Evolutionary conservation across 345 rosid species (phyloP), one percentile per base, ranked within the genome.

Genomic region (Brassica cretica): DNA sequence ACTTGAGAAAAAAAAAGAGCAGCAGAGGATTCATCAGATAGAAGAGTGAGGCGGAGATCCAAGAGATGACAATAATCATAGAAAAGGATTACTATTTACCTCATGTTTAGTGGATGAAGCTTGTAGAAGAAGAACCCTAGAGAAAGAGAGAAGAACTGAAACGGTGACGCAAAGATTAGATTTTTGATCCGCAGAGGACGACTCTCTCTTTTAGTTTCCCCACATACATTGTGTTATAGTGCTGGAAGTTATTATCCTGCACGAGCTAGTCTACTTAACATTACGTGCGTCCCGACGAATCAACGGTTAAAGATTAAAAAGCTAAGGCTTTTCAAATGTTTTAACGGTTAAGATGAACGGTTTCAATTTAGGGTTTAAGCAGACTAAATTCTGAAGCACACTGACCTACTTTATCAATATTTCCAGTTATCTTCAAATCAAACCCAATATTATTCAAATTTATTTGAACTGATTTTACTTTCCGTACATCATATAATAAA

Each of bases 131-230:
- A 53, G 71, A 79, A 73, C 78, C 78, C 74, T 73, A 68, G 66
- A 66, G 30, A 7, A 61, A 71, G 77, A 73, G 64, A 46, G 24
- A 51, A 24, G n/a, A 35, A 35, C 75, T 62, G 71, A 29, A 55
- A 79, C 75, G 82, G 82, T 63, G 82, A 69, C 37, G 69, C 82
- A 51, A 79, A 74, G 75, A 67, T 78, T 72, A 60, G 56, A 62
- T 77, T 64, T 49, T 66, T 60, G 73, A 66, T 78, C 77, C 73
- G 51, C 21, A 66, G 35, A 70, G 66, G 4, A 37, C 19, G 3
- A 2, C 49, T 51, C 35, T 29, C 61, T 44, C 63, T 41, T 21
- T 2, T 46, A 60, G 64, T 46, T 72, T 58, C 69, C 73, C 62
- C 82, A 73, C 73, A 59, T 21, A 49, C 24, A 32, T 73, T 14